These are phyloP conservation scores for Akanthomyces uredinophilus DNA, from an alignment of 2,329 filamentous ascomycete species.

Conservation along the genomic window DNA sequence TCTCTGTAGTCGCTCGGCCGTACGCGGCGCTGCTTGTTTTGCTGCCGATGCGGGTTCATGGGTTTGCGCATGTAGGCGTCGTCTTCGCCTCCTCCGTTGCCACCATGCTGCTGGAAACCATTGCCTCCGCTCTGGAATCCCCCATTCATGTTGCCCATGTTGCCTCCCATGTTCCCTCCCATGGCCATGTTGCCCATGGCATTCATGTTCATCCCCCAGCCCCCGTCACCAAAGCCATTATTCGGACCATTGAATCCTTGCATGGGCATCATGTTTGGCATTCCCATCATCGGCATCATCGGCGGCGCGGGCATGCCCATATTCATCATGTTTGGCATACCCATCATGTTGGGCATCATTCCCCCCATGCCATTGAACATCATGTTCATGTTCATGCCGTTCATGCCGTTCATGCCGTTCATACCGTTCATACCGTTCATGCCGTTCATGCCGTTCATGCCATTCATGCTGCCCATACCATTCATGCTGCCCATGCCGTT, in stretches of 20 bases:
- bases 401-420: constrained; percentile 4
- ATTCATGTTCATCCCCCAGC: constrained; percentile 18
- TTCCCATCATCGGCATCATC: constrained; percentile 25
- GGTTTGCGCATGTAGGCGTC: constrained; percentile 94
- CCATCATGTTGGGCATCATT: constrained; percentile 29
- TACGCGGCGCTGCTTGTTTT: constrained; percentile 72
- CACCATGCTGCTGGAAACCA: constrained; percentile 17
- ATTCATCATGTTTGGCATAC: constrained; percentile 32
- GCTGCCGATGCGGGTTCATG: constrained; percentile 87
- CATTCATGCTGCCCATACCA: not conserved
- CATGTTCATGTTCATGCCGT: constrained; percentile 23
- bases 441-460: constrained; percentile 20
- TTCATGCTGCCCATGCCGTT: constrained; percentile 21
- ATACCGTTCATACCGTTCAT: constrained; percentile 27
- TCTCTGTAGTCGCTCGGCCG: constrained; percentile 89
- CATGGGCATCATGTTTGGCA: constrained; percentile 22
- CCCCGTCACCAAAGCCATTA: constrained; percentile 8
- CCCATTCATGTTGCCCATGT: constrained; percentile 27
- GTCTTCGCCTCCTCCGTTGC: constrained; percentile 60
- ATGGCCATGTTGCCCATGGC: constrained; percentile 20
- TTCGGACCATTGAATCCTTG: constrained; percentile 20
- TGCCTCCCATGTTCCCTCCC: constrained; percentile 23
- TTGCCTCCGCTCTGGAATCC: constrained; percentile 24
- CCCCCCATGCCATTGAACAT: constrained; percentile 21
- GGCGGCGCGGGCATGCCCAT: constrained; percentile 22